Conservation (phyloP, 345 rosid genomes). For the Brassica nigra region DNA sequence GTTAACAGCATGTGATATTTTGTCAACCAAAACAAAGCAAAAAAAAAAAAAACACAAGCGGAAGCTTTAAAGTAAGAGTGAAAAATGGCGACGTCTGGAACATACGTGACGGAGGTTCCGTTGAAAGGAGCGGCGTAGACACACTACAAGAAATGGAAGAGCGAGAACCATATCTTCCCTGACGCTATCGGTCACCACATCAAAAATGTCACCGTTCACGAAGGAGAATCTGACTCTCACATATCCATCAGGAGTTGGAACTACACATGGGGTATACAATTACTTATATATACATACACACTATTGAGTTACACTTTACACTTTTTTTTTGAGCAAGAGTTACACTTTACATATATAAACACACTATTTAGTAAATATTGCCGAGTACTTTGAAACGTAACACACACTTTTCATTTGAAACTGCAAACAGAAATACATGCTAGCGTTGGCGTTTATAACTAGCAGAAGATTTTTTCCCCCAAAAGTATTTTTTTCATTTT, state of each 20-base stretch:
- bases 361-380: neutral
- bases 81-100: conserved; percentile 41
- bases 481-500: too few species aligned
- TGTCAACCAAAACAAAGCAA: conserved; percentile 4
- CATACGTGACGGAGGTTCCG: conserved; percentile 35
- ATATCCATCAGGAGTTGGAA: conserved; percentile 28
- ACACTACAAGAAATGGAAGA: conserved; percentile 36
- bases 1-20: neutral
- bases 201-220: conserved; percentile 30
- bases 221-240: conserved; percentile 34
- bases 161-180: conserved; percentile 37
- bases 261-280: conserved; percentile 29
- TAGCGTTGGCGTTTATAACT: neutral
- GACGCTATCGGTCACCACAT: conserved; percentile 36
- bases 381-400: neutral
- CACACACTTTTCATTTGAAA: too few species aligned
- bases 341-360: neutral
- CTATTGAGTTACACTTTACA: too few species aligned
- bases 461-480: neutral
- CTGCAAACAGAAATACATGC: too few species aligned
- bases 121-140: conserved; percentile 22
- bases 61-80: neutral
- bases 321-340: too few species aligned
- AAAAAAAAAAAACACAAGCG: neutral
- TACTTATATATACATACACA: neutral